Conservation (phyloP, 163 green algal species). For the Coccomyxa subellipsoidea region DNA sequence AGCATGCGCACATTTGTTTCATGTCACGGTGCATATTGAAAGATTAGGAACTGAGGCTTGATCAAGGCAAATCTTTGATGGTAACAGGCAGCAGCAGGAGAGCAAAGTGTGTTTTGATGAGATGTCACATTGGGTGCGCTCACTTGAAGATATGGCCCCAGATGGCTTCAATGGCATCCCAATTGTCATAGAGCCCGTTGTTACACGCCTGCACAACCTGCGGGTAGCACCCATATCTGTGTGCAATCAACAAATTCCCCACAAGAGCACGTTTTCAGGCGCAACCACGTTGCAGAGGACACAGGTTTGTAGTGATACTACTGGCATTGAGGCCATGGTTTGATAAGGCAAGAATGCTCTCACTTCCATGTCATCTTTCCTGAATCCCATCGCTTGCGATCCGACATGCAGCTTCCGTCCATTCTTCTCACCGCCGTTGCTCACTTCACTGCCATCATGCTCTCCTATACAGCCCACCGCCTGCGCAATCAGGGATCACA, state of each 20-base stretch:
- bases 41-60: no score
- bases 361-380: conserved; percentile 79
- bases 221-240: background rate
- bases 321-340: no score
- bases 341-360: background rate
- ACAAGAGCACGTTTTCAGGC: no score
- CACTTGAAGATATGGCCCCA: conserved; percentile 79
- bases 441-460: background rate
- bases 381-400: conserved; percentile 54
- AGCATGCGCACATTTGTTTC: background rate
- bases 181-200: conserved; percentile 67
- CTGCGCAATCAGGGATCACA: conserved; percentile 14
- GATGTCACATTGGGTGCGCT: background rate
- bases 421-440: conserved; percentile 1
- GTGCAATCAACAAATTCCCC: no score
- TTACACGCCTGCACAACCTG: conserved; percentile 69
- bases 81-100: background rate
- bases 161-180: conserved; percentile 77
- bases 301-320: no score
- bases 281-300: no score
- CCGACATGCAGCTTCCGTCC: conserved; percentile 57
- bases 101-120: background rate
- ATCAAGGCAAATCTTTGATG: no score
- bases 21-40: no score
- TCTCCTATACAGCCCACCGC: conserved; percentile 5